Conservation (phyloP, 75 land plant genomes). For the Cryptomeria japonica region DNA sequence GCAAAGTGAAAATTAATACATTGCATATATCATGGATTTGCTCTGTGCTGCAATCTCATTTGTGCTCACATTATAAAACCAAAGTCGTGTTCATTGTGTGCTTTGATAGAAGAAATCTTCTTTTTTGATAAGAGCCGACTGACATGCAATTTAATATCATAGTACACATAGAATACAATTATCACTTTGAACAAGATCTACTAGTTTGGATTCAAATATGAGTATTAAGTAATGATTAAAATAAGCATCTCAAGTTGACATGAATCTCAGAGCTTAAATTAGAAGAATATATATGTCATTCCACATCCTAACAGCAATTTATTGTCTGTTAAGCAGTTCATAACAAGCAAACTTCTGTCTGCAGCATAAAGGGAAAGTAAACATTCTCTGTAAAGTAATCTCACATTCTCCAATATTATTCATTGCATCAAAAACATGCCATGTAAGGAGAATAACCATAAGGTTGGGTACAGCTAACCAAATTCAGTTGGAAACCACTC, state of each 20-base stretch:
- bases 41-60: too few relatives aligned
- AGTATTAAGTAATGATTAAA: background rate
- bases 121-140: background rate
- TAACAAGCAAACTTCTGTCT: background rate
- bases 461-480: background rate
- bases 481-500: background rate
- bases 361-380: background rate
- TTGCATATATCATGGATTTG: too few relatives aligned
- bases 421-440: background rate
- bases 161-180: background rate
- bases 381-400: background rate
- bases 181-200: background rate
- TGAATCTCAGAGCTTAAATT: background rate
- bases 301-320: background rate
- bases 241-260: background rate
- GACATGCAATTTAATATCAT: background rate
- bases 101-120: background rate
- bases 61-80: background rate
- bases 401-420: background rate
- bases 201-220: background rate
- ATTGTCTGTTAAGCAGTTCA: too few relatives aligned
- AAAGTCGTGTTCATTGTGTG: background rate
- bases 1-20: too few relatives aligned
- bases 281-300: background rate
- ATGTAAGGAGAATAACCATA: background rate